Percentiles rank a stretch among this genome's conserved stretches.
Evolutionary conservation across 345 rosid species (phyloP).

Genomic region (Sisymbrium altissimum): DNA sequence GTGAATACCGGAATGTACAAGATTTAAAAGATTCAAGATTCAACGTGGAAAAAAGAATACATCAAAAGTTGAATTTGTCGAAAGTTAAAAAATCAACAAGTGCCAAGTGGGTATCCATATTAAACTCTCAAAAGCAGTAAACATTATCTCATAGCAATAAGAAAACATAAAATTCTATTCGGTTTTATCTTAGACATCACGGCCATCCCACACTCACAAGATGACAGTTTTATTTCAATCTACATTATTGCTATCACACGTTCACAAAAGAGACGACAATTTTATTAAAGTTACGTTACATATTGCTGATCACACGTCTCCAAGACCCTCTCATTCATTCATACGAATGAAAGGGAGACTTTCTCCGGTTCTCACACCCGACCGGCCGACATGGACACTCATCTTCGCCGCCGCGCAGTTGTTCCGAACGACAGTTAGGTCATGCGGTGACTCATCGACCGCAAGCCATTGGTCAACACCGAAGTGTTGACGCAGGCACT

Average conservation of each 20-base stretch:
- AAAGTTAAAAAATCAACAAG: too few species aligned
- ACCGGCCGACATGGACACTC: background rate
- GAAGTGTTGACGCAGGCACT: conserved; percentile 53
- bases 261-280: too few species aligned
- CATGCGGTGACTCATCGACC: conserved; percentile 25
- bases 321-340: background rate
- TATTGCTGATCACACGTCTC: background rate
- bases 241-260: too few species aligned
- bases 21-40: too few species aligned
- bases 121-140: too few species aligned
- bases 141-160: too few species aligned
- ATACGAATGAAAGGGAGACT: background rate
- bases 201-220: background rate
- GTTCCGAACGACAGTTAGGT: conserved; percentile 51
- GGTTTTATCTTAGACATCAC: background rate
- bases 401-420: conserved; percentile 29
- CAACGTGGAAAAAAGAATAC: too few species aligned
- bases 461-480: conserved; percentile 91
- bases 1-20: too few species aligned
- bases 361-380: background rate
- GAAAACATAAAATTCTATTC: background rate
- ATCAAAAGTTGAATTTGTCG: too few species aligned
- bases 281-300: too few species aligned
- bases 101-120: too few species aligned
- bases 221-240: background rate